Evolutionary conservation across 441 rosid species (phyloP).

Genomic region (Raphanus hybrid): DNA sequence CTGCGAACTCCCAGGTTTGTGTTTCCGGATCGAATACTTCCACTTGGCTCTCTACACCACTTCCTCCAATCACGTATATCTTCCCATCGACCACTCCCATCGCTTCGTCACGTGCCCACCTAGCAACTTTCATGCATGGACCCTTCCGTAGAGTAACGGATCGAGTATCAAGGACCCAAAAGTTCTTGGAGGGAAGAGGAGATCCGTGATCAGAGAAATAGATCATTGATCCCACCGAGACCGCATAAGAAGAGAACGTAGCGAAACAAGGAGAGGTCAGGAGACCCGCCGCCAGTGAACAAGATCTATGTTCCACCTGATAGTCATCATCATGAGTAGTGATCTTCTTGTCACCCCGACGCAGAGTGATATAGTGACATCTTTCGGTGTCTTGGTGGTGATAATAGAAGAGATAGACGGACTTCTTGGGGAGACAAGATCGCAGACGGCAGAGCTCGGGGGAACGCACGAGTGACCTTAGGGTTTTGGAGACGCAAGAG

Average conservation of each 20-base stretch:
- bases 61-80: constrained; percentile 71
- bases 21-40: background rate
- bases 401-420: constrained; percentile 33
- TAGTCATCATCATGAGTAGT: background rate
- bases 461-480: constrained; percentile 57
- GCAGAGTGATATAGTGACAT: constrained; percentile 54
- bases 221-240: background rate
- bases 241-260: background rate
- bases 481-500: constrained; percentile 59
- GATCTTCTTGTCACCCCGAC: background rate
- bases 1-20: background rate
- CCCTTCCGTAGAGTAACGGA: constrained; percentile 43
- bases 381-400: background rate
- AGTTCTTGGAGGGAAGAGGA: background rate
- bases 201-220: background rate
- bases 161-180: constrained; percentile 30
- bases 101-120: background rate
- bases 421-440: constrained; percentile 45
- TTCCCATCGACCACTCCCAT: constrained; percentile 45
- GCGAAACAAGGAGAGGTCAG: background rate
- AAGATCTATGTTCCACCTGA: background rate
- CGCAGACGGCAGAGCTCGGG: constrained; percentile 59
- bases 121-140: constrained; percentile 52
- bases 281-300: background rate
- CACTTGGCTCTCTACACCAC: background rate